Percentiles rank a stretch among this genome's conserved stretches.
Conservation (phyloP, 163 green algal species). For the Trebouxia gelatinosa region DNA sequence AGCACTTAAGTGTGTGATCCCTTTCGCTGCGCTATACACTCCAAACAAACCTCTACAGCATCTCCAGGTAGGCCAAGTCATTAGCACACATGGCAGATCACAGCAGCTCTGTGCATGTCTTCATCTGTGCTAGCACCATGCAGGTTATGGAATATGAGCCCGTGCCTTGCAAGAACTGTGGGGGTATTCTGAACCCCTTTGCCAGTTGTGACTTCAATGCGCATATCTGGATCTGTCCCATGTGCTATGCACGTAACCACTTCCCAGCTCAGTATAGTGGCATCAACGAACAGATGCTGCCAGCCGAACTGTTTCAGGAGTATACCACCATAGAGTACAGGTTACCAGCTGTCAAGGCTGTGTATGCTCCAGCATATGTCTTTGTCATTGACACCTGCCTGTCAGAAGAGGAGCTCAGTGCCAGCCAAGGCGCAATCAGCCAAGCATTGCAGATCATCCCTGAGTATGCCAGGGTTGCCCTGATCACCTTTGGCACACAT, state of each 20-base stretch:
- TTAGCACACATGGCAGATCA: not conserved
- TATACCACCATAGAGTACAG: slow-evolving; percentile 98
- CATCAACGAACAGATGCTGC: slow-evolving; percentile 59
- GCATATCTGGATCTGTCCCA: slow-evolving; percentile 96
- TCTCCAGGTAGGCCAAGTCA: slow-evolving; percentile 11
- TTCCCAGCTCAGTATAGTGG: slow-evolving; percentile 95
- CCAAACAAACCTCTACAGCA: slow-evolving; percentile 67
- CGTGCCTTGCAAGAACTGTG: slow-evolving; percentile 92
- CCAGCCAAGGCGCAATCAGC: slow-evolving; percentile 54
- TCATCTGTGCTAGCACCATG: not conserved
- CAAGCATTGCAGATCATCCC: slow-evolving; percentile 84
- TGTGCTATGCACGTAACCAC: slow-evolving; percentile 95
- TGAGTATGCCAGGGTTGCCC: slow-evolving; percentile 77
- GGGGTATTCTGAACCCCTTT: slow-evolving; percentile 92
- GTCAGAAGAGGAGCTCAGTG: slow-evolving; percentile 91
- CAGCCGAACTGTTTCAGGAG: slow-evolving; percentile 92
- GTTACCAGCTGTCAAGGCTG: slow-evolving; percentile 44
- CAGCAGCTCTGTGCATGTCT: not conserved
- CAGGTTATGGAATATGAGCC: slow-evolving; percentile 90
- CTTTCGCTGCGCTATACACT: slow-evolving; percentile 90
- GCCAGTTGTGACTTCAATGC: slow-evolving; percentile 84
- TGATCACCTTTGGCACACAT: slow-evolving; percentile 95
- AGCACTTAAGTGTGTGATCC: slow-evolving; percentile 95
- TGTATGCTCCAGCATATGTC: slow-evolving; percentile 86
- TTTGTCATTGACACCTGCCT: slow-evolving; percentile 96